These are phyloP conservation scores for Phaeosphaeria sp. DNA, from an alignment of 2,329 filamentous ascomycete genomes.

Conservation along the genomic window DNA sequence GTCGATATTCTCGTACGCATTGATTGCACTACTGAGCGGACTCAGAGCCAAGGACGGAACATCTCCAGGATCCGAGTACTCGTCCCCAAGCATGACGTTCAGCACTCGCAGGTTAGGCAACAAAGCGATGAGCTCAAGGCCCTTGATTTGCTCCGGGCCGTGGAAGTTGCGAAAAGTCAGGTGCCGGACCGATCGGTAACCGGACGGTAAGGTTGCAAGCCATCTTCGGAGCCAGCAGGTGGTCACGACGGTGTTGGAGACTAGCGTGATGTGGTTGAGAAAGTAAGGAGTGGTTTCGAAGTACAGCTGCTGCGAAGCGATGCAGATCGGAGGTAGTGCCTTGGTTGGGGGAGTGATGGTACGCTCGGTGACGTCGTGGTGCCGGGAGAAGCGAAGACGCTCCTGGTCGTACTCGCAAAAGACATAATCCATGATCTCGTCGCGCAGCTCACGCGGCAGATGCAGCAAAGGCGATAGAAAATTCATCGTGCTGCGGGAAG, in stretches of 20 bases:
- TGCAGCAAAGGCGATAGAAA: not conserved
- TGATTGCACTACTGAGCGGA: constrained; percentile 6
- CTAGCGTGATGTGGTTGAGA: not conserved
- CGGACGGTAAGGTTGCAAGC: constrained; percentile 8
- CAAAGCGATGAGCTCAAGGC: constrained; percentile 6
- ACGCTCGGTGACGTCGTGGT: not conserved
- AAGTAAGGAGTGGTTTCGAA: constrained; percentile 6
- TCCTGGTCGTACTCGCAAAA: constrained; percentile 1
- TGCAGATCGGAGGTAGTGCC: constrained; percentile 4
- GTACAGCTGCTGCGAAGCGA: constrained; percentile 11
- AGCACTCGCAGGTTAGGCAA: constrained; percentile 7
- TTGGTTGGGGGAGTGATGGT: not conserved
- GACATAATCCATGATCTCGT: constrained; percentile 2
- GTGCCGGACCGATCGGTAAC: constrained; percentile 3
- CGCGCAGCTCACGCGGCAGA: constrained; percentile 12
- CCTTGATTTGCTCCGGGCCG: constrained; percentile 11
- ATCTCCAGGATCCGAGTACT: constrained; percentile 6
- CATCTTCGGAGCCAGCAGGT: constrained; percentile 11
- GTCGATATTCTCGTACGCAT: constrained; percentile 12
- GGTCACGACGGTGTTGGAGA: constrained; percentile 3
- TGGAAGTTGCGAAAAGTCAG: constrained; percentile 15
- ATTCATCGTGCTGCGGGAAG: not conserved
- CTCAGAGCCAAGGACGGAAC: constrained; percentile 6
- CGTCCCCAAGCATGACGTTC: constrained; percentile 10
- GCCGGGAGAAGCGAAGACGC: not conserved